phyloP scores from a whole-genome alignment of 2,329 filamentous ascomycete species.

The Colletotrichum lini region DNA sequence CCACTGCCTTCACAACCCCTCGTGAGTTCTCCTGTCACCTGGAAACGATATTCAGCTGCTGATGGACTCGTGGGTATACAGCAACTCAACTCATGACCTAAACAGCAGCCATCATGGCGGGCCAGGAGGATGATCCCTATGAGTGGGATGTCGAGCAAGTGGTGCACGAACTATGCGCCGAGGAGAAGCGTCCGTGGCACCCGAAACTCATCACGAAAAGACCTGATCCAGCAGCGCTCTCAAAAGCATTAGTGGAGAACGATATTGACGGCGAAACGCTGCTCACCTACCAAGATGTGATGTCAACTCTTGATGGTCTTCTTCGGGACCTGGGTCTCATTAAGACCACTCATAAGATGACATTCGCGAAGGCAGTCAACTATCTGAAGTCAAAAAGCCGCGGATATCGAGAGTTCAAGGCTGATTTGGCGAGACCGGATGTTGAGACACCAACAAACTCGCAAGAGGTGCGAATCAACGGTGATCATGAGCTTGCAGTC shows the following conservation, averaged over 20 bases:
- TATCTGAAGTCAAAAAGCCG: conserved; percentile 43
- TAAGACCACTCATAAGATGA: conserved; percentile 70
- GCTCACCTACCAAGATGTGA: conserved; percentile 68
- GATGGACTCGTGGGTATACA: not conserved
- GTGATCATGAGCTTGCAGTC: not conserved
- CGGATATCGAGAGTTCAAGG: conserved; percentile 38
- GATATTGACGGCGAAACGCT: conserved; percentile 77
- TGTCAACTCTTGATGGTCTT: conserved; percentile 63
- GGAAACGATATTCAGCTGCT: not conserved
- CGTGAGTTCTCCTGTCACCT: not conserved
- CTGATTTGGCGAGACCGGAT: conserved; percentile 1
- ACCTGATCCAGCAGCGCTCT: conserved; percentile 68
- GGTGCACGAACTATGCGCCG: conserved; percentile 74
- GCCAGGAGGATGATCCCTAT: conserved; percentile 74
- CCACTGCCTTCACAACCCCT: not conserved
- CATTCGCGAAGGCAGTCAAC: conserved; percentile 70
- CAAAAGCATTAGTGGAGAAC: conserved; percentile 70
- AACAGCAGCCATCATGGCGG: conserved; percentile 46
- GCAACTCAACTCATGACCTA: conserved; percentile 11
- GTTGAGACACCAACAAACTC: not conserved
- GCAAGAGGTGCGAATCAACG: conserved; percentile 14
- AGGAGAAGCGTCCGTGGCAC: conserved; percentile 62
- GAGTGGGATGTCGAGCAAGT: conserved; percentile 80
- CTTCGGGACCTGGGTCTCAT: conserved; percentile 69
- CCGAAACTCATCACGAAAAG: conserved; percentile 55